Base-by-base conservation (phyloP, 2,329 filamentous ascomycete genomes). In the Trichothecium roseum region DNA sequence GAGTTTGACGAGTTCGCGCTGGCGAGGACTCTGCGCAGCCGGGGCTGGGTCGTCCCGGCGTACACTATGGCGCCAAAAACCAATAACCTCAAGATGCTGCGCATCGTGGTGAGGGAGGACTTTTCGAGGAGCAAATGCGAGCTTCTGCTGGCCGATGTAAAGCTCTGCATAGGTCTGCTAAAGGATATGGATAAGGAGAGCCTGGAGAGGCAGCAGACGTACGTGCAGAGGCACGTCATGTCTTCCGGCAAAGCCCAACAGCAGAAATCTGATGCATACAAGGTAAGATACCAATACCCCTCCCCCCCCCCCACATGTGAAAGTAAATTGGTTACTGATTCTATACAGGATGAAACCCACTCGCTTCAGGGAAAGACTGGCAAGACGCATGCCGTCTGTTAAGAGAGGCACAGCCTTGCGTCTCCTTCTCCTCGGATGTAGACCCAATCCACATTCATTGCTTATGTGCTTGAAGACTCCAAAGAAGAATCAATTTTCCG, bases 11-110 rank as follows among this genome's bases (percentile, higher is more conserved):
- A 88, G 57, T 88, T 87, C 41, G 72, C 81, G 1, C 63, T 87
- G 28, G 88, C 89, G 1, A 87, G 94, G 54, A 82, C 87, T 57
- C 74, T 95, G 18, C 81, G 89, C 35, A 78, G 84, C 44, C 76
- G 87, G 24, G 84, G 85, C 30, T 96, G 89, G 89, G 82, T 95
- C 20, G 84, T 95, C 0, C 89, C 89, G 0, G 89, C 89, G 0
- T 96, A 96, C 63, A 96, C 88, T 28, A 95, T 95, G 89, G 89
- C 89, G 1, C 88, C 88, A 14, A 72, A 94, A 54, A 87, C 84
- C 14, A 68, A 84, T 37, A 67, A 78, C 44, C 69, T 95, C 52
- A 93, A 94, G 71, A 81, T 96, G 73, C 77, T 95, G 66, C 80
- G 89, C 27, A 77, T 95, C 4, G 89, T 96, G 1, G 84, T 95